These are phyloP conservation scores for Pezicula carpinea DNA, from an alignment of 2,329 filamentous ascomycete species.

Conservation along the genomic window DNA sequence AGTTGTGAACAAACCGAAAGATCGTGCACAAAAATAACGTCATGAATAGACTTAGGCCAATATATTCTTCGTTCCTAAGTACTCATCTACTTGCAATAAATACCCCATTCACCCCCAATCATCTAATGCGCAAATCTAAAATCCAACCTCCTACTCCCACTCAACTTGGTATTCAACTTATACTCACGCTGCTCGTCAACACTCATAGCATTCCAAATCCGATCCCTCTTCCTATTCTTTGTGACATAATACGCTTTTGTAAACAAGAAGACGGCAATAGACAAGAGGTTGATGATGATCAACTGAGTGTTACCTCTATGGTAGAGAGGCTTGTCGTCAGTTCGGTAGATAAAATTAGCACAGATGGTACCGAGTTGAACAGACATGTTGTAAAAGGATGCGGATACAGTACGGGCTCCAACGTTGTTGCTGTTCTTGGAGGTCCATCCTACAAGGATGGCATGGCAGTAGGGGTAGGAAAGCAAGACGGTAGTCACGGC, in stretches of 20 bases:
- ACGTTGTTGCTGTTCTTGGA: slow-evolving; percentile 58
- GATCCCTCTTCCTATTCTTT: slow-evolving; percentile 37
- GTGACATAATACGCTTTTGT: slow-evolving; percentile 44
- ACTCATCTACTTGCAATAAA: no score
- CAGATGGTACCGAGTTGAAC: slow-evolving; percentile 36
- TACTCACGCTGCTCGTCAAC: slow-evolving; percentile 31
- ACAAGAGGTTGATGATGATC: slow-evolving; percentile 42
- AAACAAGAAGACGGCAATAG: slow-evolving; percentile 43
- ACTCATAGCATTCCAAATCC: slow-evolving; percentile 40
- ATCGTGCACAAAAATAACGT: no score
- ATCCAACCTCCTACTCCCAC: slow-evolving; percentile 35
- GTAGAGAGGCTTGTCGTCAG: slow-evolving; percentile 51
- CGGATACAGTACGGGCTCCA: slow-evolving; percentile 56
- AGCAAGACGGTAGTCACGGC: slow-evolving; percentile 29
- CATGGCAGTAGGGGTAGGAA: slow-evolving; percentile 25
- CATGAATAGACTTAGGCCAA: no score
- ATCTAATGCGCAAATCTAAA: slow-evolving; percentile 32
- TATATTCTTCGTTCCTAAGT: no score
- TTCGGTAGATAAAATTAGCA: slow-evolving; percentile 43
- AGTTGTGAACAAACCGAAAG: no score
- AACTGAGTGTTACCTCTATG: slow-evolving; percentile 51
- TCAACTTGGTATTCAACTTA: slow-evolving; percentile 32
- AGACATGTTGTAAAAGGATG: slow-evolving; percentile 53
- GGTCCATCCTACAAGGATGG: slow-evolving; percentile 35
- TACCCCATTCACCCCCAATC: slow-evolving; percentile 1